Conservation (phyloP, 257 asterid genomes). For the Perilla frutescens region DNA sequence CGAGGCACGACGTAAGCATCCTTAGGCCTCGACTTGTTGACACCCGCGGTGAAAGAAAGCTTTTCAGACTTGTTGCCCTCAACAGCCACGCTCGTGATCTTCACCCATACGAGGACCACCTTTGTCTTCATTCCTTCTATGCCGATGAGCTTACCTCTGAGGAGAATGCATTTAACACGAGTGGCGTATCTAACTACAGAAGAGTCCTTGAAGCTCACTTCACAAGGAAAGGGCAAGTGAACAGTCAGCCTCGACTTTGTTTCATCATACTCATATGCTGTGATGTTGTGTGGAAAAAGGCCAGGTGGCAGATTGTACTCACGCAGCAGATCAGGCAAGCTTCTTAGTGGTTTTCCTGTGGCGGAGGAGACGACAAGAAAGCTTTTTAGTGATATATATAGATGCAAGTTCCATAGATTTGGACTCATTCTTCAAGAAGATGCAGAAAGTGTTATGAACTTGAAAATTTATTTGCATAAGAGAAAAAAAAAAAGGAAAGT, state of each 20-base stretch:
- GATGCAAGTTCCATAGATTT: not conserved
- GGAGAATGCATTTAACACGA: conserved; percentile 70
- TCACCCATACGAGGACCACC: conserved; percentile 80
- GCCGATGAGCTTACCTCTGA: conserved; percentile 73
- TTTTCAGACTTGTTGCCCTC: conserved; percentile 75
- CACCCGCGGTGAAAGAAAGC: conserved; percentile 78
- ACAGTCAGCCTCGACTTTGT: conserved; percentile 62
- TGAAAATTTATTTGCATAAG: not conserved
- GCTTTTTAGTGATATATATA: conserved; percentile 7
- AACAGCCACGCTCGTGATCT: conserved; percentile 61
- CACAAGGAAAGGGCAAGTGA: conserved; percentile 75
- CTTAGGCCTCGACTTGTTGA: conserved; percentile 69
- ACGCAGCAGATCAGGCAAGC: conserved; percentile 67
- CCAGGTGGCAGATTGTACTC: conserved; percentile 75
- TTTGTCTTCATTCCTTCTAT: conserved; percentile 87
- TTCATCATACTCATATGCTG: conserved; percentile 69
- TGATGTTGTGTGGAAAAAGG: conserved; percentile 69
- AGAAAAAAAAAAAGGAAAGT: not conserved
- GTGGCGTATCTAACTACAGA: conserved; percentile 60
- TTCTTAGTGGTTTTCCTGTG: conserved; percentile 62
- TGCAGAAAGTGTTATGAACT: not conserved
- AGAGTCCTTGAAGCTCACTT: conserved; percentile 78
- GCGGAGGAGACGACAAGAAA: not conserved
- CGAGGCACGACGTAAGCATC: conserved; percentile 66
- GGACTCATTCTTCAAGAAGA: not conserved